Percentiles rank a stretch among this genome's conserved stretches.
These are phyloP conservation scores for Fusarium tupiense DNA, from an alignment of 2,329 filamentous ascomycete species.

Conservation along the genomic window DNA sequence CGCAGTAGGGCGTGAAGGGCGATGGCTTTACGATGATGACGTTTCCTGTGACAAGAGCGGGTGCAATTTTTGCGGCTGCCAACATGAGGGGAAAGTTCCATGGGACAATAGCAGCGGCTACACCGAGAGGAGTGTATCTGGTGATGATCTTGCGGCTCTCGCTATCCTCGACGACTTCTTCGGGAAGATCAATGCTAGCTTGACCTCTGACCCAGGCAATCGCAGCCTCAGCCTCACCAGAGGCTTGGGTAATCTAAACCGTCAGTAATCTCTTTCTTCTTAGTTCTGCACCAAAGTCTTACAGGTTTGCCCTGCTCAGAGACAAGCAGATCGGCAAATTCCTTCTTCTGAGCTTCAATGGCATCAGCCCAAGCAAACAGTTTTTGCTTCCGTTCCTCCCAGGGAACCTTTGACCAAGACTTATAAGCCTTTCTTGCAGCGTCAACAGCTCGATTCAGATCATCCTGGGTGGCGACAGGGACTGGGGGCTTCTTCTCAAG, in stretches of 20 bases:
- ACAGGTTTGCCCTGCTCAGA: slow-evolving; percentile 47
- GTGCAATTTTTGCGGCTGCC: slow-evolving; percentile 63
- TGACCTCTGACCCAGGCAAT: slow-evolving; percentile 45
- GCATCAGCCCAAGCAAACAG: slow-evolving; percentile 42
- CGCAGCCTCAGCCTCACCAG: slow-evolving; percentile 37
- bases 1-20: slow-evolving; percentile 66
- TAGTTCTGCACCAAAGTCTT: not conserved
- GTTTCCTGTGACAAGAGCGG: slow-evolving; percentile 66
- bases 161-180: slow-evolving; percentile 53
- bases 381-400: slow-evolving; percentile 35
- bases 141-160: slow-evolving; percentile 44
- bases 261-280: not conserved
- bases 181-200: slow-evolving; percentile 42
- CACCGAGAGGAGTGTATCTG: slow-evolving; percentile 54
- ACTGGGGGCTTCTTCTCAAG: slow-evolving; percentile 45
- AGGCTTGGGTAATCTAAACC: slow-evolving; percentile 33
- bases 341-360: slow-evolving; percentile 27
- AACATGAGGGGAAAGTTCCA: slow-evolving; percentile 68
- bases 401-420: slow-evolving; percentile 41
- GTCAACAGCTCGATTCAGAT: slow-evolving; percentile 40
- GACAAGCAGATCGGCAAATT: slow-evolving; percentile 39
- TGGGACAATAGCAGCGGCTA: slow-evolving; percentile 59
- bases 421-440: slow-evolving; percentile 41
- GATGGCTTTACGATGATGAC: slow-evolving; percentile 66
- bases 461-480: slow-evolving; percentile 37